Conservation (phyloP, 2,329 filamentous ascomycete genomes). For the Ascochyta lentis region DNA sequence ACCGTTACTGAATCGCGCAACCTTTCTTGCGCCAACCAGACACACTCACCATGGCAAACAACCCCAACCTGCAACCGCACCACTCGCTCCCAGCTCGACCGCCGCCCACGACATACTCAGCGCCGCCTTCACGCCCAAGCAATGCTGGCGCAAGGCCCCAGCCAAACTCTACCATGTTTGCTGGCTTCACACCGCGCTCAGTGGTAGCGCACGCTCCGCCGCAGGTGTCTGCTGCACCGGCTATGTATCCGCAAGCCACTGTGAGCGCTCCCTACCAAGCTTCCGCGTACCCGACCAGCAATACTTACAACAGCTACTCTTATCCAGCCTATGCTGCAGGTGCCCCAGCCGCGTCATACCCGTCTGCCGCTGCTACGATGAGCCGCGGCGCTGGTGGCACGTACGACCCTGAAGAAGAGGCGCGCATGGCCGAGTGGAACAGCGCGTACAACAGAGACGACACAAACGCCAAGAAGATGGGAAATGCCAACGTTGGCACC, state of each 20-base stretch:
- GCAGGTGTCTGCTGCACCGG: slow-evolving; percentile 47
- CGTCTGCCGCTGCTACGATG: slow-evolving; percentile 29
- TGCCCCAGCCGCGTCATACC: slow-evolving; percentile 29
- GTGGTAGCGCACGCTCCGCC: slow-evolving; percentile 51
- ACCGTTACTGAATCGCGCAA: slow-evolving; percentile 10
- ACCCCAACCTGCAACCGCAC: slow-evolving; percentile 48
- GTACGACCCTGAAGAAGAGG: slow-evolving; percentile 80
- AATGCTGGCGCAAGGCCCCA: slow-evolving; percentile 37
- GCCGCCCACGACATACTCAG: slow-evolving; percentile 63
- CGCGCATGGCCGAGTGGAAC: slow-evolving; percentile 94
- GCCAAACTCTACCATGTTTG: slow-evolving; percentile 51
- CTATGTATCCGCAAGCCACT: slow-evolving; percentile 47
- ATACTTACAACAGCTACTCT: slow-evolving; percentile 68
- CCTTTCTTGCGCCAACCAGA: slow-evolving; percentile 2
- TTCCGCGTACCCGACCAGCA: slow-evolving; percentile 49
- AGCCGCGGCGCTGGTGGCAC: slow-evolving; percentile 45
- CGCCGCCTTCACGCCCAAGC: slow-evolving; percentile 64
- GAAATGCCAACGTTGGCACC: slow-evolving; percentile 51
- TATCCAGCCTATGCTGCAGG: slow-evolving; percentile 70
- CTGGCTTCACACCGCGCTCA: slow-evolving; percentile 66
- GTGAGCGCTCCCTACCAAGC: slow-evolving; percentile 52
- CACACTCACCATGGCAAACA: slow-evolving; percentile 25
- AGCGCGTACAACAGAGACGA: slow-evolving; percentile 79
- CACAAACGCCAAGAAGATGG: slow-evolving; percentile 50
- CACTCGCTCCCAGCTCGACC: slow-evolving; percentile 79